A percentile compares a stretch with the other conserved stretches of the same genome.
Conservation (phyloP, 1,284 basidiomycete genomes). For the Apiotrichum siamense region DNA sequence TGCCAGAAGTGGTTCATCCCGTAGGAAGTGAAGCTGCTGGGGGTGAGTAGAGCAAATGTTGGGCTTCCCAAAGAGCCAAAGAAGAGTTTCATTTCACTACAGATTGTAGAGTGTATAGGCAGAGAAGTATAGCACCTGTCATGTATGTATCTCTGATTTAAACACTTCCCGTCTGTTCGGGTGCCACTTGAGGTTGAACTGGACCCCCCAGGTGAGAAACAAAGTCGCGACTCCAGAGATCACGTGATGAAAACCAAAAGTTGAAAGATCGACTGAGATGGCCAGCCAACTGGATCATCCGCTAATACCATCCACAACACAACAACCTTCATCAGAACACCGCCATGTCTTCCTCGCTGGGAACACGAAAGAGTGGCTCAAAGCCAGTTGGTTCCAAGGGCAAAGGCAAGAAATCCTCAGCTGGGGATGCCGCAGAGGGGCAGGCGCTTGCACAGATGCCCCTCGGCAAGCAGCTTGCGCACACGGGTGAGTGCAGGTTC, state of each 20-base stretch:
- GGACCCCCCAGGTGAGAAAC: not conserved
- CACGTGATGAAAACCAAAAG: not conserved
- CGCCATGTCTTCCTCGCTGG: not conserved
- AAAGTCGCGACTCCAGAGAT: not conserved
- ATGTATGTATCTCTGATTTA: too few relatives aligned
- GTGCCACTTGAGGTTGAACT: too few relatives aligned
- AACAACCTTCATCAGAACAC: too few relatives aligned
- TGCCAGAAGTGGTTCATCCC: not conserved
- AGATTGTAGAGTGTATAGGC: too few relatives aligned
- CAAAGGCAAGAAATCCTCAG: conserved; percentile 26
- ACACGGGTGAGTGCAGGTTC: conserved; percentile 60
- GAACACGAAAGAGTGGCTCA: not conserved
- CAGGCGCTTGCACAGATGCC: conserved; percentile 49
- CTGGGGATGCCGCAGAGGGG: conserved; percentile 22
- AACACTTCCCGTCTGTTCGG: too few relatives aligned
- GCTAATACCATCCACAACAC: too few relatives aligned
- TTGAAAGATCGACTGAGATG: not conserved
- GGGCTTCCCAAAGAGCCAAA: not conserved
- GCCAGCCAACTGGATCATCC: too few relatives aligned
- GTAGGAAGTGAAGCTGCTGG: too few relatives aligned
- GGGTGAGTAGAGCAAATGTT: not conserved
- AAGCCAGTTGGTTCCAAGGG: too few relatives aligned
- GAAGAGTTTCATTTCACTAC: not conserved
- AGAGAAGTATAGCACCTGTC: too few relatives aligned
- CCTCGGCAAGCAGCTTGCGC: conserved; percentile 81